Base-by-base conservation (phyloP, 768 basidiomycete species). In the Pleurotus tuber-regium region DNA sequence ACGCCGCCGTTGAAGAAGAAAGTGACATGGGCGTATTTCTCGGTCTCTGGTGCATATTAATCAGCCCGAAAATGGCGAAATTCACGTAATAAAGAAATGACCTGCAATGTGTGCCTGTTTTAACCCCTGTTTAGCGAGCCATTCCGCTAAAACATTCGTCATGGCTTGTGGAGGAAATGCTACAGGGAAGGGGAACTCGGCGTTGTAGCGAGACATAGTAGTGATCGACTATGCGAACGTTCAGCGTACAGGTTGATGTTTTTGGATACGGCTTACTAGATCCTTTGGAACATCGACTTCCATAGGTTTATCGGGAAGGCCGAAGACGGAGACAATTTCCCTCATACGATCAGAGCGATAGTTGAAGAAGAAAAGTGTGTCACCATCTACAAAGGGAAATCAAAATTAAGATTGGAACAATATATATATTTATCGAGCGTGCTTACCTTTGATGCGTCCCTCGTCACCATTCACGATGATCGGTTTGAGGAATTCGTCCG, bases 1-100 rank as follows among this genome's bases (percentile, higher is more conserved):
- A 93, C 84, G 51, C 94, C 94, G 11, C 94, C 95, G 68, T 96
- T 97, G 80, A 97, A 96, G 80, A 96, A 97, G 77, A 97, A 96
- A 0, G 94, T 98, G 50, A 98, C 91, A 63, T 98, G 94, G 1
- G 93, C 93, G 67, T 95, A 98, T 70, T 98, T 96, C 66, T 96
- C 94, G n/a, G 94, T 96, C 67, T 97, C 94, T 80, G 62, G 2
- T 23, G 14, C 14, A 9, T 50, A 55, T 38, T 18, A 25, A 46
- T 49, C 11, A 29, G 9, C 28, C 23, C 33, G 21, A 44, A 23
- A 25, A 40, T 36, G n/a, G n/a, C n/a, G 26, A 29, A 10, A 65
- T 73, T 43, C 54, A n/a, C n/a, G n/a, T n/a, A n/a, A n/a, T n/a
- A n/a, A n/a, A n/a, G n/a, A n/a, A n/a, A n/a, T n/a, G n/a, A 86